Evolutionary conservation across 352 stramenopile genomes (phyloP), one percentile per base, ranked within the genome.

Genomic region (Globisporangium alternatum): DNA sequence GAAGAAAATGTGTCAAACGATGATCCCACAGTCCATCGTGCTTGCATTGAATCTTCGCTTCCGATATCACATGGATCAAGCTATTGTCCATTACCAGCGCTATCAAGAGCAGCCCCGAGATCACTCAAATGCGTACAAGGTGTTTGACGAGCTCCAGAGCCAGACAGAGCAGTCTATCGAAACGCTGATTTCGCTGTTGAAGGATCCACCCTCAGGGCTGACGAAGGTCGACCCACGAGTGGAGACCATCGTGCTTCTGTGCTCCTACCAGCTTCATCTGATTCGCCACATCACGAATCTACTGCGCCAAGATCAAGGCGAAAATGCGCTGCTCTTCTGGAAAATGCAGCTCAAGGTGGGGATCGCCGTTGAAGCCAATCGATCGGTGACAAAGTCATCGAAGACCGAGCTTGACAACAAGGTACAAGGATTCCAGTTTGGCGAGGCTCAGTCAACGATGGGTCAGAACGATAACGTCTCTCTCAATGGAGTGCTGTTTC

Each of bases 301-400:
- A 33, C n/a, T 72, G 2, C 41, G 60, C 1, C 51, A 48, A 52
- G 59, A 57, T 0, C 52, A 66, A 28, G 21, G 56, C 0, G 72
- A 83, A 65, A 59, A 74, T 0, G 67, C 77, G 1, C 30, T 57
- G 17, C 72, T 79, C 49, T 81, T 83, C 31, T 85, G 77, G 77
- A 64, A 31, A 15, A 67, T 81, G 64, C 77, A 85, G 51, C 71
- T 76, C 31, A 75, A 81, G 49, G 56, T 72, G 3, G 65, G 72
- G 22, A 21, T 72, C 5, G 10, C 28, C 2, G 41, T 59, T 8
- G 59, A 67, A 7, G 8, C 22, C 5, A 43, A 12, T n/a, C 28
- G 41, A 8, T 52, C 64, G 13, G 49, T 48, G 43, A 45, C 57
- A 19, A 60, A 56, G 19, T 22, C 37, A 12, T 51, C 47, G 7